Conservation (phyloP, 2,329 filamentous ascomycete genomes). For the Xylaria sp. region DNA sequence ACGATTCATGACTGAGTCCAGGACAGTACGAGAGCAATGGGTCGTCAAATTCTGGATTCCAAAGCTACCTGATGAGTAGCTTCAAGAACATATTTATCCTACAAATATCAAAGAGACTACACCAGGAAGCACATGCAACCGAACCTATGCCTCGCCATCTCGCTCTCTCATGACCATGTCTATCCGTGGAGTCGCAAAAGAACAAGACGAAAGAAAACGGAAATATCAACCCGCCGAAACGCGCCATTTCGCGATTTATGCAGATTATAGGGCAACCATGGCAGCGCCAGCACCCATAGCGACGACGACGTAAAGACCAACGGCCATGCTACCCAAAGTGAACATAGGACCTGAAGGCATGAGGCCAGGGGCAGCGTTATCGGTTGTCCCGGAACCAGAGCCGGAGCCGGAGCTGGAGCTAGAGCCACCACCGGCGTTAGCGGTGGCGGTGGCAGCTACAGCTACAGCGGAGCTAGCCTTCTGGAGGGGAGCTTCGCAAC, state of each 20-base stretch:
- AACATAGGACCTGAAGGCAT: slow-evolving; percentile 44
- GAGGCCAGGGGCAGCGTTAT: slow-evolving; percentile 44
- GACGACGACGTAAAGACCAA: slow-evolving; percentile 58
- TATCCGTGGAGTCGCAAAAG: slow-evolving; percentile 22
- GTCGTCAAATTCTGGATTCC: slow-evolving; percentile 12
- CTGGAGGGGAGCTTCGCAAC: slow-evolving; percentile 53
- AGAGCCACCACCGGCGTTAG: slow-evolving; percentile 26
- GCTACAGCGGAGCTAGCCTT: slow-evolving; percentile 51
- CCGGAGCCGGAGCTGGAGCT: slow-evolving; percentile 28
- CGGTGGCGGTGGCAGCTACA: slow-evolving; percentile 42
- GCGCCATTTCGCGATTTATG: not conserved
- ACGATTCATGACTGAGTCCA: not conserved
- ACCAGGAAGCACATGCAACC: slow-evolving; percentile 17
- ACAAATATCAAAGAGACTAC: slow-evolving; percentile 26
- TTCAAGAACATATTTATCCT: slow-evolving; percentile 32
- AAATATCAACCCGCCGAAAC: not conserved
- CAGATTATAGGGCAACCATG: slow-evolving; percentile 57
- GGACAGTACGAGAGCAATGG: not conserved
- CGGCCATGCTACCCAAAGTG: slow-evolving; percentile 52
- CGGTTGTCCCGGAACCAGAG: slow-evolving; percentile 20
- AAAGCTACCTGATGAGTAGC: slow-evolving; percentile 18
- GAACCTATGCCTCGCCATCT: slow-evolving; percentile 7
- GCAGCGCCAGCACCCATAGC: slow-evolving; percentile 58
- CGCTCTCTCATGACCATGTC: slow-evolving; percentile 15
- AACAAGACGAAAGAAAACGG: not conserved